phyloP scores from a whole-genome alignment of 305 asterid genomes.

The Fraxinus paxiana region DNA sequence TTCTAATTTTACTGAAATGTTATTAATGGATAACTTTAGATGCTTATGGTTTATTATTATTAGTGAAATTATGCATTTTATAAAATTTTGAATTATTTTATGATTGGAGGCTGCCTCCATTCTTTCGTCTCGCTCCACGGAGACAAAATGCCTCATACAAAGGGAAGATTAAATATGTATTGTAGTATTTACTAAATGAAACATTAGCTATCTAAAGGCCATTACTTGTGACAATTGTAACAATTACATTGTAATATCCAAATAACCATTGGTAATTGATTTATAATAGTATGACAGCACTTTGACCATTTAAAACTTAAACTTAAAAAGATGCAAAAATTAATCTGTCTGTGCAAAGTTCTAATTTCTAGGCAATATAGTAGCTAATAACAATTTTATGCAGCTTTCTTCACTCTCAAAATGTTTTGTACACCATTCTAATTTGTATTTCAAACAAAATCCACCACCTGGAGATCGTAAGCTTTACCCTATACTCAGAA shows the following conservation, averaged over 20 bases:
- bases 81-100: background rate
- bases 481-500: background rate
- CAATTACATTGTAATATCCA: background rate
- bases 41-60: background rate
- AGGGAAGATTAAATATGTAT: background rate
- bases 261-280: background rate
- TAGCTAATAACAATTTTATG: background rate
- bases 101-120: background rate
- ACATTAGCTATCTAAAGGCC: background rate
- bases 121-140: background rate
- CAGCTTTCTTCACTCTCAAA: constrained; percentile 1
- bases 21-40: background rate
- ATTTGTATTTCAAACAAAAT: background rate
- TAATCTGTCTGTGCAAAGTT: background rate
- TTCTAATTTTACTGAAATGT: background rate
- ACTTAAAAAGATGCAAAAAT: constrained; percentile 7
- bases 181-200: background rate
- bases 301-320: background rate
- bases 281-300: background rate
- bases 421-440: background rate
- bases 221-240: background rate
- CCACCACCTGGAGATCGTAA: constrained; percentile 19
- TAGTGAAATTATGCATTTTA: background rate
- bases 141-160: background rate
- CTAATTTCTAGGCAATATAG: background rate